Conservation (phyloP, 2,329 filamentous ascomycete genomes). For the Truncatella angustata region DNA sequence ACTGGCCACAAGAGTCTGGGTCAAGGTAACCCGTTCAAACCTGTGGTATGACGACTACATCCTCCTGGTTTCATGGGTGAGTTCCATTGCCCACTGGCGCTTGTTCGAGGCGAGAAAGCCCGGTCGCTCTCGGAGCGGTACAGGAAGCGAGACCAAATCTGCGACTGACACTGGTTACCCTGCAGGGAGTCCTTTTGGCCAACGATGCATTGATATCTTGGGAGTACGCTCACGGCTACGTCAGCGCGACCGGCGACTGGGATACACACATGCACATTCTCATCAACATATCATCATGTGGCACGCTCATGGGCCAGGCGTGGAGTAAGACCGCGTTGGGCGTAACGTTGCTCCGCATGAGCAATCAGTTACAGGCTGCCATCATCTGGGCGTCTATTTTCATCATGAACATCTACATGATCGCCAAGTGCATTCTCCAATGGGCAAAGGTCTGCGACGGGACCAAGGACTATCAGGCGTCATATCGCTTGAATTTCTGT, state of each 20-base stretch:
- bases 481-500: conserved; percentile 11
- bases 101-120: no score
- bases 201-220: conserved; percentile 10
- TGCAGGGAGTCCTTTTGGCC: conserved; percentile 10
- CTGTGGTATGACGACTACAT: conserved; percentile 4
- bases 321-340: conserved; percentile 38
- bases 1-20: neutral
- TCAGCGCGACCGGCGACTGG: conserved; percentile 10
- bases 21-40: neutral
- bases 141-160: no score
- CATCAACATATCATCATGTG: conserved; percentile 12
- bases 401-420: conserved; percentile 27
- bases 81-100: no score
- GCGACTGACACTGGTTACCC: no score
- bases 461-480: conserved; percentile 10
- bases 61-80: conserved; percentile 2
- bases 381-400: conserved; percentile 32
- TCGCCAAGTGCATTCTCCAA: conserved; percentile 15
- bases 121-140: no score
- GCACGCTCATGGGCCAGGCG: conserved; percentile 12
- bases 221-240: conserved; percentile 13
- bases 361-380: conserved; percentile 20
- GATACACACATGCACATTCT: conserved; percentile 16
- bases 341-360: conserved; percentile 32
- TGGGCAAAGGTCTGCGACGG: conserved; percentile 17